Evolutionary conservation across 768 basidiomycete genomes (phyloP), one percentile per base, ranked within the genome.

Genomic region (Pholiota molesta): DNA sequence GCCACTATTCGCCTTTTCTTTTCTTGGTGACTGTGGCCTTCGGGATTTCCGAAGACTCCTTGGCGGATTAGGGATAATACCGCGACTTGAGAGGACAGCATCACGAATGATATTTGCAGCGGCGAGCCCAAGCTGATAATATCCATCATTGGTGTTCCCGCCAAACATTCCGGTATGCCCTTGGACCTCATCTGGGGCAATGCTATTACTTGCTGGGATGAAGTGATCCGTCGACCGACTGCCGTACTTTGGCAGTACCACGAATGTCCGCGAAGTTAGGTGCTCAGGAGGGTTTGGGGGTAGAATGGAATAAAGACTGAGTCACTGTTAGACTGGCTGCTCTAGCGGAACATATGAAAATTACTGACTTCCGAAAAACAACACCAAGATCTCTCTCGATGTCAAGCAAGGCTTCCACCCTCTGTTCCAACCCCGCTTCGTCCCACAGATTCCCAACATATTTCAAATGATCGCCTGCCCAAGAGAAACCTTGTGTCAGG

Each of bases 81-180:
- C 73, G 52, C 76, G 71, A 47, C 67, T 63, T 21, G 69, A 65
- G 60, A 74, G 69, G 17, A 90, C 71, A 0, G 86, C 86, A 58
- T 88, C 84, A 57, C 86, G 79, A 61, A 94, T 83, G 26, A 86
- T 66, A 54, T 84, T 79, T 17, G 86, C 88, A 0, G 86, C 83
- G 49, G 82, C 77, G 39, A 96, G 76, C 1, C 94, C 95, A 7
- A 97, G 79, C 66, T 87, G 86, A 69, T 96, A 96, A 74, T 94
- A 97, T 19, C 94, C 94, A 66, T 96, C 94, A 68, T 97, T 97
- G 23, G 86, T 87, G 65, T 79, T 82, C 5, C 86, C 83, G 61
- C 83, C 81, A 75, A 97, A 98, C 91, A 98, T 97, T 35, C 88
- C 88, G 37, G 86, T 92, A 71, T 98, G 95, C 6, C 93, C 95